Conservation (phyloP, 2,329 filamentous ascomycete genomes). For the Penicillium sp. region DNA sequence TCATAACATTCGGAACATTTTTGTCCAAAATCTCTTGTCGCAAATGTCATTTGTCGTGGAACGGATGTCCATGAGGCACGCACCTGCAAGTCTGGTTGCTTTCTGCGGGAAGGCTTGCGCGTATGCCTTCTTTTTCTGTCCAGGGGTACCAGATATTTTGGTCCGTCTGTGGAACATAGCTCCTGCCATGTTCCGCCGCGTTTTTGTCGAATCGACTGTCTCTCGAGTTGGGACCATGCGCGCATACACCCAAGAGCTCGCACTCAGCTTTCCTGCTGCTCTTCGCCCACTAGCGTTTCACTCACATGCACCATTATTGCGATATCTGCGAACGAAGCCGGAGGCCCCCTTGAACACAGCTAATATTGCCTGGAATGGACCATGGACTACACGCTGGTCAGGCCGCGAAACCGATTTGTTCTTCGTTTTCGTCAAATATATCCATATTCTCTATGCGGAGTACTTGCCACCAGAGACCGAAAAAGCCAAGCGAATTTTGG, state of each 20-base stretch:
- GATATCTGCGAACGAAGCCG: constrained; percentile 64
- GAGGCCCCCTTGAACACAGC: constrained; percentile 68
- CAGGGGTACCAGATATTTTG: constrained; percentile 79
- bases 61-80: constrained; percentile 78
- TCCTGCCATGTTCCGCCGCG: constrained; percentile 67
- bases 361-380: constrained; percentile 79
- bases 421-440: constrained; percentile 89
- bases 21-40: constrained; percentile 75
- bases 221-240: constrained; percentile 55
- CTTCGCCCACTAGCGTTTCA: constrained; percentile 63
- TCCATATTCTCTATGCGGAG: constrained; percentile 75
- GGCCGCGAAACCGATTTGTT: constrained; percentile 86
- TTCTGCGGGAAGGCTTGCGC: constrained; percentile 90
- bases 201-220: constrained; percentile 69
- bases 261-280: constrained; percentile 68
- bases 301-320: constrained; percentile 61
- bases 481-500: constrained; percentile 60
- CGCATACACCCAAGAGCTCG: constrained; percentile 61
- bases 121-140: constrained; percentile 91
- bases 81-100: constrained; percentile 70
- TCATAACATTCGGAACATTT: constrained; percentile 87
- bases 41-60: constrained; percentile 88
- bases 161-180: constrained; percentile 78
- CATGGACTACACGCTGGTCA: constrained; percentile 83
- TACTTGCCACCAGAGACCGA: constrained; percentile 61